phyloP scores from a whole-genome alignment of 1,284 basidiomycete species.

The Fistulina hepatica region DNA sequence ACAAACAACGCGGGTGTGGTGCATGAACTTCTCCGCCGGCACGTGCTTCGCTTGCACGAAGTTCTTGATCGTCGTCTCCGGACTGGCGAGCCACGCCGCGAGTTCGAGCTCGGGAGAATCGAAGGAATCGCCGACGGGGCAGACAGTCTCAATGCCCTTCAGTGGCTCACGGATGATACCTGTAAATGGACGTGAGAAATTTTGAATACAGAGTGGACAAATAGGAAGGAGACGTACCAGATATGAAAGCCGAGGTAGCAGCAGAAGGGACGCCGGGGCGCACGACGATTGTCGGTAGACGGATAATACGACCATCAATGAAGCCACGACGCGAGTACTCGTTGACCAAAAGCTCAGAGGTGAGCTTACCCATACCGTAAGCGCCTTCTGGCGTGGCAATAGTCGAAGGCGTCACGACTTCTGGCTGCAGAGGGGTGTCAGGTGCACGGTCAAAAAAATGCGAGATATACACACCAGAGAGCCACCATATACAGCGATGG shows the following conservation, averaged over 20 bases:
- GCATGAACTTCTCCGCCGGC: conserved; percentile 31
- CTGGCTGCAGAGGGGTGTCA: conserved; percentile 23
- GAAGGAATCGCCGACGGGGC: conserved; percentile 40
- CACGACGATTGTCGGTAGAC: conserved; percentile 52
- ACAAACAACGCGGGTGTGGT: conserved; percentile 43
- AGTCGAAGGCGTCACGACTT: conserved; percentile 38
- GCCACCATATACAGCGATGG: conserved; percentile 55
- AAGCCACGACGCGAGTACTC: conserved; percentile 56
- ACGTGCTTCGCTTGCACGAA: conserved; percentile 43
- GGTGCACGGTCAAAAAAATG: not conserved
- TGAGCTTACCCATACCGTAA: conserved; percentile 49
- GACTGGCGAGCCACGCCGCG: conserved; percentile 42
- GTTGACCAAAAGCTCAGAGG: conserved; percentile 50
- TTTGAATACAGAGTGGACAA: not conserved
- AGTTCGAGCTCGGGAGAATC: conserved; percentile 35
- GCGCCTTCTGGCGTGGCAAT: conserved; percentile 46
- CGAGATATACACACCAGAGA: conserved; percentile 30
- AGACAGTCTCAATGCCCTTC: conserved; percentile 37
- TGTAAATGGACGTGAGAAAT: conserved; percentile 7
- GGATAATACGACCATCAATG: conserved; percentile 50
- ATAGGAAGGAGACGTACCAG: conserved; percentile 22
- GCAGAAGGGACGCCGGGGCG: conserved; percentile 45
- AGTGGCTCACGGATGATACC: conserved; percentile 57
- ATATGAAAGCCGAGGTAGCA: conserved; percentile 52
- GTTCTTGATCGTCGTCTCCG: conserved; percentile 44